phyloP scores from a whole-genome alignment of 2,329 filamentous ascomycete genomes.

The Pseudogymnoascus sp. region DNA sequence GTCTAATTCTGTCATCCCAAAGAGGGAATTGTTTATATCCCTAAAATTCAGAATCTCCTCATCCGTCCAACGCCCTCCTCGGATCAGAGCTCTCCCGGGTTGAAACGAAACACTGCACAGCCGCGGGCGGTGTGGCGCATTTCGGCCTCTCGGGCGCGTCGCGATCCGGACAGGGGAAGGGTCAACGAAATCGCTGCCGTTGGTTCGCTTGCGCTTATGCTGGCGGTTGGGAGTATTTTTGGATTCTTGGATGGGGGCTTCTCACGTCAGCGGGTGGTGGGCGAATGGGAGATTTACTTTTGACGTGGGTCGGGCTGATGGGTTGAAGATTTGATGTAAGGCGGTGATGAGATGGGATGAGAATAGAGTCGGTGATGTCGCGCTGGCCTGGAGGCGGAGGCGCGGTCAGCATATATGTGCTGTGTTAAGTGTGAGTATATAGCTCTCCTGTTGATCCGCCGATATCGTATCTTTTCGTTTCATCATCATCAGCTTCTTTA shows the following conservation, averaged over 20 bases:
- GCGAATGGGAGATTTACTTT: not conserved
- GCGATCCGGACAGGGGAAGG: not conserved
- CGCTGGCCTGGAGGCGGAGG: not conserved
- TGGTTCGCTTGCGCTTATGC: constrained; percentile 4
- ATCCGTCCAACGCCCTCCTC: not conserved
- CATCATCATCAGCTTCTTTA: not conserved
- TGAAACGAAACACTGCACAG: constrained; percentile 1
- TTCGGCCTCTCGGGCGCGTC: not conserved
- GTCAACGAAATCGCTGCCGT: not conserved
- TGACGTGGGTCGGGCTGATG: not conserved
- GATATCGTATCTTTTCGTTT: not conserved
- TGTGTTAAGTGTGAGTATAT: not conserved
- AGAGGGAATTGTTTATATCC: not conserved
- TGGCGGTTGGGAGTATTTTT: constrained; percentile 1
- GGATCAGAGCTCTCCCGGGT: not conserved
- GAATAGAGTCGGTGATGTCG: not conserved
- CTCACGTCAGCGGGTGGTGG: not conserved
- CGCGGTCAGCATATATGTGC: not conserved
- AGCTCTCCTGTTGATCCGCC: not conserved
- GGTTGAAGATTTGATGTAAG: not conserved
- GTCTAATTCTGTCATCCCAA: not conserved
- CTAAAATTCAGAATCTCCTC: not conserved
- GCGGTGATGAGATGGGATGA: not conserved
- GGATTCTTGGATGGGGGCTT: not conserved
- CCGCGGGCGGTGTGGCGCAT: not conserved